Conservation (phyloP, 257 asterid genomes). For the Asclepias syriaca region DNA sequence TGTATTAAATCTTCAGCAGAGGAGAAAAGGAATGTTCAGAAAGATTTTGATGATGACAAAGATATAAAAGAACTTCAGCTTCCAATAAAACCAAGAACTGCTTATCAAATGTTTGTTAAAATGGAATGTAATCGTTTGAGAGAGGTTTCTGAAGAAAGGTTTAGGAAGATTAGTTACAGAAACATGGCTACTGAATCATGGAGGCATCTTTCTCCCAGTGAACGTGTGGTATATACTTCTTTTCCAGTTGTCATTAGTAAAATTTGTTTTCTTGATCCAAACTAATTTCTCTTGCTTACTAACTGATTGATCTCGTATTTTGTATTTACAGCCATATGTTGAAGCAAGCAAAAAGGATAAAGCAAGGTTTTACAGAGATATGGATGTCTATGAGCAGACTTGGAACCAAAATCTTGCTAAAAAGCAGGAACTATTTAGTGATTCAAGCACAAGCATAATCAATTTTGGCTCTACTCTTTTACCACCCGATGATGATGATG, state of each 20-base stretch:
- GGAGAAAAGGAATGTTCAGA: slow-evolving; percentile 19
- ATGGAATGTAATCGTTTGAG: slow-evolving; percentile 48
- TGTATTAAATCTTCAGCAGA: neutral
- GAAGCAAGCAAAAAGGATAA: slow-evolving; percentile 62
- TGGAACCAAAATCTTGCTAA: neutral
- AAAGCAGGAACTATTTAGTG: slow-evolving; percentile 9
- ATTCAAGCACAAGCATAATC: slow-evolving; percentile 21
- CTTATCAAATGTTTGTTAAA: slow-evolving; percentile 33
- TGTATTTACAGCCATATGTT: slow-evolving; percentile 43
- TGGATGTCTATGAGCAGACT: slow-evolving; percentile 29
- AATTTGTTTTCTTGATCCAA: neutral
- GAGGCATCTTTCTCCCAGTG: slow-evolving; percentile 44
- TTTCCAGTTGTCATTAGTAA: neutral
- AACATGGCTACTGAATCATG: slow-evolving; percentile 46
- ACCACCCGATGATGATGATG: neutral
- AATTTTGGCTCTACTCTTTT: slow-evolving; percentile 29
- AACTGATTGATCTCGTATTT: neutral
- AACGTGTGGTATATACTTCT: slow-evolving; percentile 41
- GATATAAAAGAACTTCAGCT: too few species aligned
- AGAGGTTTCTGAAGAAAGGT: slow-evolving; percentile 36
- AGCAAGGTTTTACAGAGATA: slow-evolving; percentile 50
- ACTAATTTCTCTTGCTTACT: neutral
- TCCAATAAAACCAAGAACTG: too few species aligned
- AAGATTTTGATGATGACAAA: neutral
- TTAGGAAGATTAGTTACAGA: slow-evolving; percentile 28